These are phyloP conservation scores for Kodamaea hsintzibuensis DNA, from an alignment of 805 yeast species.

Conservation along the genomic window DNA sequence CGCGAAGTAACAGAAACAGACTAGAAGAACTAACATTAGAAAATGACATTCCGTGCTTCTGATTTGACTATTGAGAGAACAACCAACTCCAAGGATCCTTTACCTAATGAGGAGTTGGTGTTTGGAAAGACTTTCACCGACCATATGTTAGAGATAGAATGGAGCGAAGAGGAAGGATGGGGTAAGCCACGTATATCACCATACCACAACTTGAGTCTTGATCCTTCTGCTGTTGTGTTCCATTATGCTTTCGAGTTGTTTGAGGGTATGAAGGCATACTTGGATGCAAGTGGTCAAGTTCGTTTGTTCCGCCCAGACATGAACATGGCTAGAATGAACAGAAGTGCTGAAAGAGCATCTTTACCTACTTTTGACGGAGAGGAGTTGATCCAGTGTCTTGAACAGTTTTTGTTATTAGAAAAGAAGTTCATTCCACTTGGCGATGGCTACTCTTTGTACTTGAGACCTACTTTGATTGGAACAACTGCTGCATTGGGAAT, in stretches of 20 bases:
- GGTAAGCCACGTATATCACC: conserved; percentile 27
- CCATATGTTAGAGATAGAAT: conserved; percentile 32
- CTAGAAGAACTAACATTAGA: neutral
- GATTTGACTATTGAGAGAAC: conserved; percentile 22
- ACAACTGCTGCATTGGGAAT: conserved; percentile 27
- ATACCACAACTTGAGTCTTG: conserved; percentile 27
- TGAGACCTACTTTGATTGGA: conserved; percentile 31
- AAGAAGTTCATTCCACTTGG: conserved; percentile 26
- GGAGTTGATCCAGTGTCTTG: conserved; percentile 25
- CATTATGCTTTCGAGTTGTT: conserved; percentile 33
- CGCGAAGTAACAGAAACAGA: neutral
- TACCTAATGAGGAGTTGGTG: conserved; percentile 27
- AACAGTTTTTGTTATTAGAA: conserved; percentile 24
- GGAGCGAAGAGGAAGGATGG: conserved; percentile 30
- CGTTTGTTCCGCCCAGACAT: conserved; percentile 27
- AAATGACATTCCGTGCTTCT: conserved; percentile 22
- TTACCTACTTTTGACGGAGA: conserved; percentile 29
- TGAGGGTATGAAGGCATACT: conserved; percentile 34
- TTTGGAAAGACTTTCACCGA: conserved; percentile 30
- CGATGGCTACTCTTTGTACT: conserved; percentile 29
- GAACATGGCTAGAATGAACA: conserved; percentile 30
- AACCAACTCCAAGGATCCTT: conserved; percentile 21
- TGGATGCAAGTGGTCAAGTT: conserved; percentile 21
- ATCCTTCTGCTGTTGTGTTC: conserved; percentile 27
- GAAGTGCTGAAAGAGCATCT: conserved; percentile 25